Conservation (phyloP, 2,329 filamentous ascomycete genomes). For the Neospermospora avenae region DNA sequence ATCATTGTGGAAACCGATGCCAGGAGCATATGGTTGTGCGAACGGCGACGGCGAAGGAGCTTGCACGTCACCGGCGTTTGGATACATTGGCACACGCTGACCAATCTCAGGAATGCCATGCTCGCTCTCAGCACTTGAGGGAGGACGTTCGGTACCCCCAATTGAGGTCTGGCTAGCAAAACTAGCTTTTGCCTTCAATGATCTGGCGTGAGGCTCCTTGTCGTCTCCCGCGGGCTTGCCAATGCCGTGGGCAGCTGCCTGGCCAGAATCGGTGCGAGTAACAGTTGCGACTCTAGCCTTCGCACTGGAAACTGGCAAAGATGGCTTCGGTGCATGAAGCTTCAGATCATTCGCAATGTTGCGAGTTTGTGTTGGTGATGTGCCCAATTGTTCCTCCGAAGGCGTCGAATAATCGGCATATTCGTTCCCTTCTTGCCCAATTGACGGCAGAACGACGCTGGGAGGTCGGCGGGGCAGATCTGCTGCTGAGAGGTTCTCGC, state of each 20-base stretch:
- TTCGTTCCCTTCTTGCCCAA: slow-evolving; percentile 87
- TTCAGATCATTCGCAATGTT: slow-evolving; percentile 78
- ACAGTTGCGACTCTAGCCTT: slow-evolving; percentile 80
- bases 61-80: slow-evolving; percentile 90
- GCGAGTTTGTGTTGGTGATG: slow-evolving; percentile 68
- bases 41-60: slow-evolving; percentile 76
- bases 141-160: slow-evolving; percentile 46
- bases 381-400: slow-evolving; percentile 41
- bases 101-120: slow-evolving; percentile 92
- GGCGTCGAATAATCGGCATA: slow-evolving; percentile 62
- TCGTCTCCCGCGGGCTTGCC: slow-evolving; percentile 59
- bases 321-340: slow-evolving; percentile 85
- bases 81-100: slow-evolving; percentile 89
- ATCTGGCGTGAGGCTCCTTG: slow-evolving; percentile 46
- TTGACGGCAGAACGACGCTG: slow-evolving; percentile 75
- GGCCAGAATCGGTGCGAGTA: slow-evolving; percentile 86
- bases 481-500: slow-evolving; percentile 36
- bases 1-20: slow-evolving; percentile 52
- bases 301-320: slow-evolving; percentile 74
- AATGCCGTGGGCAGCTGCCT: slow-evolving; percentile 80
- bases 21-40: slow-evolving; percentile 26
- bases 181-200: slow-evolving; percentile 61
- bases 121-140: slow-evolving; percentile 64
- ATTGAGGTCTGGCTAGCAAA: slow-evolving; percentile 46
- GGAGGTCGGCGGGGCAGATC: slow-evolving; percentile 58